Base-by-base conservation (phyloP, 176 grass and related monocot species). In the Rhipidocladum racemiflorum region DNA sequence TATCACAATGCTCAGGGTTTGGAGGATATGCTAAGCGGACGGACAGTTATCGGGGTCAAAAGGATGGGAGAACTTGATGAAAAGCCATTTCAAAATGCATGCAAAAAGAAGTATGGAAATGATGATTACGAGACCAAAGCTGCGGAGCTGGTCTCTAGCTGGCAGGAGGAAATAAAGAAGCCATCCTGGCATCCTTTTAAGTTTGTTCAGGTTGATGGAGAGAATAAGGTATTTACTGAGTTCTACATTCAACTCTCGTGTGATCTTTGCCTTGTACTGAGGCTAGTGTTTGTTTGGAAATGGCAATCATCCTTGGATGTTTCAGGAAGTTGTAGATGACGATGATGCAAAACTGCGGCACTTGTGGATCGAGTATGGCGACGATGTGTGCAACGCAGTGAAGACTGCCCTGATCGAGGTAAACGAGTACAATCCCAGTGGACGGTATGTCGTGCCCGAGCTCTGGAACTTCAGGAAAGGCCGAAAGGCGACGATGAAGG, bases 151-250 rank as follows among this genome's bases (percentile, higher is more conserved):
- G 77, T 75, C 43, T 65, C 86, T 55, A 60, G 24, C 69, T 98
- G 92, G 92, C 90, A 98, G 82, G 95, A 94, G 53, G 95, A 95
- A 83, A 68, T 98, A 66, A 98, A 98, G 78, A 95, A 95, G 51
- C 92, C 95, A 78, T 65, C 86, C 17, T 98, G 95, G 95, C 90
- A 98, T 89, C 95, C 95, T 36, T 98, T 86, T 85, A 98, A 98
- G 68, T 77, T 86, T 62, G 6, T 91, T 51, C 21, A 76, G 17
- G 44, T 34, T 57, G 85, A 90, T 34, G 95, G 87, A 53, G 83
- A 80, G 57, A 8, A 74, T 18, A 89, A 93, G 86, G 95, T 98
- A 90, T 72, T 12, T 72, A 20, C 39, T 74, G 13, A 29, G 43
- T 50, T 29, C 23, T 70, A 56, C 28, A 48, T 45, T 45, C 16